Evolutionary conservation across 805 yeast species (phyloP).

Genomic region (Pichia paraexigua): DNA sequence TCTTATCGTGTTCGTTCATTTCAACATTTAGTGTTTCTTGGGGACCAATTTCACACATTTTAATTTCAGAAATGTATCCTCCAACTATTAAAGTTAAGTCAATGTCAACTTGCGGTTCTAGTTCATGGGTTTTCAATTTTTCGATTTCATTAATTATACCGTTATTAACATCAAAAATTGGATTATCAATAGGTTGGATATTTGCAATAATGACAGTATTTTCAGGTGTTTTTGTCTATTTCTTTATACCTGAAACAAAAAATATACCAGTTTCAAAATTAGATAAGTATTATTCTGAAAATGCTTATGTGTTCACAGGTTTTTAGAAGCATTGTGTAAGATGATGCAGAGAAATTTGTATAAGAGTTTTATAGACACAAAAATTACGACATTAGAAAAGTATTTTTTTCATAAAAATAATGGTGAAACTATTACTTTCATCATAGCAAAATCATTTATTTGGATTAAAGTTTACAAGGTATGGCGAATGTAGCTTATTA

Average conservation of each 20-base stretch:
- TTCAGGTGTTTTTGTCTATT: constrained; percentile 20
- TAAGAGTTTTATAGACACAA: background rate
- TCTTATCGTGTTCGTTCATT: constrained; percentile 51
- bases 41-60: constrained; percentile 66
- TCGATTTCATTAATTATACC: constrained; percentile 64
- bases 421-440: no score
- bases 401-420: no score
- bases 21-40: constrained; percentile 60
- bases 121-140: constrained; percentile 59
- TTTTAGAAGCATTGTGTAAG: background rate
- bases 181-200: constrained; percentile 60
- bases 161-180: constrained; percentile 49
- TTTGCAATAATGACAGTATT: constrained; percentile 26
- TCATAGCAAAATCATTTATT: no score
- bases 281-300: constrained; percentile 17
- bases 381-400: background rate
- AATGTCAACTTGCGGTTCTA: constrained; percentile 47
- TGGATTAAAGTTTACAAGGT: background rate
- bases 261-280: constrained; percentile 16
- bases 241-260: constrained; percentile 29
- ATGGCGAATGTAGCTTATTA: background rate
- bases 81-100: constrained; percentile 49
- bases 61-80: constrained; percentile 62
- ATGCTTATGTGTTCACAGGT: background rate
- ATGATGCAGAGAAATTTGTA: background rate